Evolutionary conservation across 2,329 filamentous ascomycete genomes (phyloP).

Genomic region (Aspergillus novoparasiticus): DNA sequence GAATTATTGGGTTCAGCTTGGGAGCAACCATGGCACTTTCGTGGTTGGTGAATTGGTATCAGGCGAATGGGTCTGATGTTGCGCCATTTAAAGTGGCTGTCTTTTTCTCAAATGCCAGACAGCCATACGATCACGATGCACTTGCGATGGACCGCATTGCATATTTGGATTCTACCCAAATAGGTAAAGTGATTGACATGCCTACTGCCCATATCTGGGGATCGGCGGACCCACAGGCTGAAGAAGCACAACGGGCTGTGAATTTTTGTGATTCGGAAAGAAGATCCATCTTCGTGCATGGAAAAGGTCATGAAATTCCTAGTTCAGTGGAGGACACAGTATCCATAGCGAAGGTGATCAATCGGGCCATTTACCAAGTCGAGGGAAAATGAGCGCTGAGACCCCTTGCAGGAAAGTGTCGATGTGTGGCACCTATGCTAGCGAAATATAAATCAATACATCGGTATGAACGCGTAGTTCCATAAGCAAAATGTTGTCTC

Average conservation of each 20-base stretch:
- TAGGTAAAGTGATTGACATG: slow-evolving; percentile 10
- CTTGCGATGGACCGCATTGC: not conserved
- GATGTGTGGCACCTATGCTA: not conserved
- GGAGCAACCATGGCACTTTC: slow-evolving; percentile 25
- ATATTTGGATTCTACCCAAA: not conserved
- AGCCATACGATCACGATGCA: slow-evolving; percentile 10
- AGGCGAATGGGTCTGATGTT: not conserved
- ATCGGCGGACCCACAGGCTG: not conserved
- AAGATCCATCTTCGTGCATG: slow-evolving; percentile 17
- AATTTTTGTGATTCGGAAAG: slow-evolving; percentile 10
- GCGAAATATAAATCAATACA: not conserved
- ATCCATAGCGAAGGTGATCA: slow-evolving; percentile 2
- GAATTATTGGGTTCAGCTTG: slow-evolving; percentile 30
- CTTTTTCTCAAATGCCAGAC: slow-evolving; percentile 20
- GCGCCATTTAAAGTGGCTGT: slow-evolving; percentile 29
- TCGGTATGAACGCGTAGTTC: not conserved
- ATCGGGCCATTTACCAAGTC: not conserved
- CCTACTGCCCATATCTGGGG: slow-evolving; percentile 25
- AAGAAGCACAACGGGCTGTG: not conserved
- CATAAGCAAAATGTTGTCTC: not conserved
- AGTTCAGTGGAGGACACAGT: not conserved
- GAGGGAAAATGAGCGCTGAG: not conserved
- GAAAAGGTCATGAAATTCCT: slow-evolving; percentile 18
- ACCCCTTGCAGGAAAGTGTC: not conserved
- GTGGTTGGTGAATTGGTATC: slow-evolving; percentile 14